Percentiles rank a stretch among this genome's conserved stretches.
Conservation (phyloP, 139 green algal species). For the Eudorina sp. region DNA sequence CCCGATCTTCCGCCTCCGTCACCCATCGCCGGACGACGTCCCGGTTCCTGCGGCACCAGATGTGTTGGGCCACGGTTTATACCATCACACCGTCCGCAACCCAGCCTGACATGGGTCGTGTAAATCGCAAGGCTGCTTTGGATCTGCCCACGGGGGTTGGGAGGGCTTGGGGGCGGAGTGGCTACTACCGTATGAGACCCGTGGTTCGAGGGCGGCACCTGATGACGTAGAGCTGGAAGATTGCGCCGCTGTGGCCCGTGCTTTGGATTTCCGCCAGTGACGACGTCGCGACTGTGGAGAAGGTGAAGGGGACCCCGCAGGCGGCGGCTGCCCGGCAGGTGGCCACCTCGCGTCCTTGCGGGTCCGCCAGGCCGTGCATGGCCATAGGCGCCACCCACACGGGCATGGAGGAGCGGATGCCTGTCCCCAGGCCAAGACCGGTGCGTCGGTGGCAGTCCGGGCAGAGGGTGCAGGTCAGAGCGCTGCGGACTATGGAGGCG, state of each 20-base stretch:
- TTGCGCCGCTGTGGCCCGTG: slow-evolving; percentile 54
- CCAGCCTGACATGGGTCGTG: too few species aligned
- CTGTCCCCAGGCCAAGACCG: slow-evolving; percentile 46
- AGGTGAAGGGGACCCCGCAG: slow-evolving; percentile 65
- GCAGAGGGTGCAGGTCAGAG: too few species aligned
- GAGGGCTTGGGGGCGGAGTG: not conserved
- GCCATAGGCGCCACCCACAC: slow-evolving; percentile 90
- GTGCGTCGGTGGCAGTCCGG: not conserved
- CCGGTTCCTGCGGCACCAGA: slow-evolving; percentile 62
- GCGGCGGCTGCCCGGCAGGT: slow-evolving; percentile 61
- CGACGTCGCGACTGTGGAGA: slow-evolving; percentile 85
- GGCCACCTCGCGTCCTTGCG: slow-evolving; percentile 76
- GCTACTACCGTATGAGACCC: too few species aligned
- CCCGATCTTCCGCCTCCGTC: slow-evolving; percentile 69
- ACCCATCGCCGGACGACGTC: slow-evolving; percentile 76
- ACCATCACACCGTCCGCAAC: too few species aligned
- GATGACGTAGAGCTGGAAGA: slow-evolving; percentile 89
- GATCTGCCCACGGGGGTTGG: not conserved
- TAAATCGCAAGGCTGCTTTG: not conserved
- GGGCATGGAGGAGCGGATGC: slow-evolving; percentile 67
- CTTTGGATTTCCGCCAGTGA: slow-evolving; percentile 67
- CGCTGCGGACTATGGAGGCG: too few species aligned
- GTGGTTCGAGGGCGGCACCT: slow-evolving; percentile 28
- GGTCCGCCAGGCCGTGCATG: slow-evolving; percentile 85
- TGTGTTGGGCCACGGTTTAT: not conserved